These are phyloP conservation scores for Ophiocordyceps polyrhachis-furcata DNA, from an alignment of 2,329 filamentous ascomycete genomes.

Conservation along the genomic window DNA sequence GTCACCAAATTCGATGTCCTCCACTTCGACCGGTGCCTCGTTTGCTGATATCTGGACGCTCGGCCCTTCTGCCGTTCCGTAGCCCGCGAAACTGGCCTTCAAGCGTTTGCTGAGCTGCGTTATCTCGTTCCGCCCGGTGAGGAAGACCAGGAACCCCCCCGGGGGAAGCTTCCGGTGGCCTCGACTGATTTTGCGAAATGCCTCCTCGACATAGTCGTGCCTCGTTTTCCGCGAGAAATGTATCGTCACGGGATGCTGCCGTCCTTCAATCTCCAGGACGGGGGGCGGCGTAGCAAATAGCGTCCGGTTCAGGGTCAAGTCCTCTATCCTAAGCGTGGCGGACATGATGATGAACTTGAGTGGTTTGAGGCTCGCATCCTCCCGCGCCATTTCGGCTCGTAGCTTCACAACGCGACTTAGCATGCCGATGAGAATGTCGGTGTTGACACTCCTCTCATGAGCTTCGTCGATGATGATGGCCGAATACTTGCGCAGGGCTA, in stretches of 20 bases:
- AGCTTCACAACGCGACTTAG: conserved; percentile 81
- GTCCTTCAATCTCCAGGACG: conserved; percentile 73
- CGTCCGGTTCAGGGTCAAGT: conserved; percentile 68
- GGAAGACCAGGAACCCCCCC: conserved; percentile 81
- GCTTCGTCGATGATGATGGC: conserved; percentile 91
- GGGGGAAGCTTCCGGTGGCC: conserved; percentile 81
- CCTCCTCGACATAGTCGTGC: conserved; percentile 79
- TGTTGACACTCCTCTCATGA: conserved; percentile 93
- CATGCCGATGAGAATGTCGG: conserved; percentile 95
- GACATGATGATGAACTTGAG: conserved; percentile 97
- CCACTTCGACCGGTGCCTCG: conserved; percentile 63
- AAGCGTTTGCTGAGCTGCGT: conserved; percentile 61
- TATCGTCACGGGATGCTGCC: conserved; percentile 75
- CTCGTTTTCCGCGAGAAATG: conserved; percentile 76
- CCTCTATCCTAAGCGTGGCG: conserved; percentile 75
- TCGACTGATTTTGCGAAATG: conserved; percentile 67
- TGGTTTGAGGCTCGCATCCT: conserved; percentile 53
- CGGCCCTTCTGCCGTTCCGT: conserved; percentile 37
- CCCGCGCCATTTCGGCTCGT: conserved; percentile 52
- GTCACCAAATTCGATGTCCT: conserved; percentile 71
- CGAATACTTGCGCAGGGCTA: conserved; percentile 76
- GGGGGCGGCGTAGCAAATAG: conserved; percentile 68
- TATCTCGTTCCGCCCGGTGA: conserved; percentile 91
- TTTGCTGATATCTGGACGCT: conserved; percentile 59
- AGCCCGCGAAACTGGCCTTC: conserved; percentile 44